Base-by-base conservation (phyloP, 495 filamentous ascomycete genomes). In the Daldinia concentrica region DNA sequence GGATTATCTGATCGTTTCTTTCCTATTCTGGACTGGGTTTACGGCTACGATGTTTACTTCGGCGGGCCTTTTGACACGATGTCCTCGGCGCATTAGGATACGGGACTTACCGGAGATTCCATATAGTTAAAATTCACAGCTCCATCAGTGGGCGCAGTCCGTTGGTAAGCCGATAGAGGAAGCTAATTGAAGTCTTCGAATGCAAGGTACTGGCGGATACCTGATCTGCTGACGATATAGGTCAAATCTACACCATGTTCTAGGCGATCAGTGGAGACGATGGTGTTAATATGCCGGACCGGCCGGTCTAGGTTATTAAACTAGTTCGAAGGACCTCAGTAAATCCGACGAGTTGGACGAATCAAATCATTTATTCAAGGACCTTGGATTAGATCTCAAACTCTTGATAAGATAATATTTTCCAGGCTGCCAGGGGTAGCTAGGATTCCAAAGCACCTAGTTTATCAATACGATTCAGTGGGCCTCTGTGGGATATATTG, bases 1-100 rank as follows among this genome's bases (percentile, higher is more conserved):
- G 24, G 29, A 58, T 56, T 19, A 39, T 17, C 43, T 30, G 43
- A 27, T 63, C 41, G 17, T 60, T 58, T 67, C 58, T 63, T 67
- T 54, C 63, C 58, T 67, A 30, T 63, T 59, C 22, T 4, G 45
- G 26, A 43, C 55, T 36, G 30, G 32, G 50, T 14, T 22, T 56
- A n/a, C 32, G 12, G n/a, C 22, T 30, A 43, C 24, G 41, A 19
- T n/a, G 6, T 58, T 22, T 15, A 15, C 19, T 56, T 19, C 52
- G 29, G 52, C n/a, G n/a, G 17, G 45, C 12, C 15, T 29, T 54
- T 27, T 27, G 24, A 54, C 50, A 29, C 24, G 26, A 54, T 15
- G 24, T 30, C 22, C 15, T 30, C 50, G 27, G 27, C 4, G 50
- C 50, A 54, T 54, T 30, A 29, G 6, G 14, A 15, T 30, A 29